phyloP scores from a whole-genome alignment of 257 asterid species.

The Vinca minor region DNA sequence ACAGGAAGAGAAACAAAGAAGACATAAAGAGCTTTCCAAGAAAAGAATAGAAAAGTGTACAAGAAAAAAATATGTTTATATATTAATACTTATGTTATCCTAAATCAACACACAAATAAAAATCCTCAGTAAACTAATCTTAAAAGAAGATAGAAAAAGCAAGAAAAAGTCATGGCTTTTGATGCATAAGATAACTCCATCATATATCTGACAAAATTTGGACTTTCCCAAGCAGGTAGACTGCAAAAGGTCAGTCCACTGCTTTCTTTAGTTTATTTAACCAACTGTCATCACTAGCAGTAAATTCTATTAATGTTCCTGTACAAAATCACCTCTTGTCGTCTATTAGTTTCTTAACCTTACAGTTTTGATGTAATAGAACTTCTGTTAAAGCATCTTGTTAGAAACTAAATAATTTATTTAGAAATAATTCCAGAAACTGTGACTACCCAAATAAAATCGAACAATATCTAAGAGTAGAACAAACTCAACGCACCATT shows the following conservation, averaged over 20 bases:
- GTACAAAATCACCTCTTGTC: not conserved
- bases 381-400: not conserved
- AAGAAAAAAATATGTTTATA: not conserved
- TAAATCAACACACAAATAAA: not conserved
- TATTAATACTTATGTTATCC: not conserved
- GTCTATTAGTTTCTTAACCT: not conserved
- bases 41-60: not conserved
- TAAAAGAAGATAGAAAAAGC: not conserved
- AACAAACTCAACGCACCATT: not conserved
- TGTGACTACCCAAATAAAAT: not conserved
- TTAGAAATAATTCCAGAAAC: not conserved
- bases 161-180: not conserved
- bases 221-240: too few relatives aligned
- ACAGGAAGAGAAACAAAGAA: constrained; percentile 8
- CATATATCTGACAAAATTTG: not conserved
- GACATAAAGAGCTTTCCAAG: constrained; percentile 1
- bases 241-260: not conserved
- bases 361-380: not conserved
- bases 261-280: not conserved
- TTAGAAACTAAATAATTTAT: not conserved
- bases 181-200: not conserved
- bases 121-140: not conserved
- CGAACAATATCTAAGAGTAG: not conserved
- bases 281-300: not conserved
- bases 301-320: not conserved